Evolutionary conservation across 164 flowering plant genomes (phyloP).

Genomic region (Protea cynaroides): DNA sequence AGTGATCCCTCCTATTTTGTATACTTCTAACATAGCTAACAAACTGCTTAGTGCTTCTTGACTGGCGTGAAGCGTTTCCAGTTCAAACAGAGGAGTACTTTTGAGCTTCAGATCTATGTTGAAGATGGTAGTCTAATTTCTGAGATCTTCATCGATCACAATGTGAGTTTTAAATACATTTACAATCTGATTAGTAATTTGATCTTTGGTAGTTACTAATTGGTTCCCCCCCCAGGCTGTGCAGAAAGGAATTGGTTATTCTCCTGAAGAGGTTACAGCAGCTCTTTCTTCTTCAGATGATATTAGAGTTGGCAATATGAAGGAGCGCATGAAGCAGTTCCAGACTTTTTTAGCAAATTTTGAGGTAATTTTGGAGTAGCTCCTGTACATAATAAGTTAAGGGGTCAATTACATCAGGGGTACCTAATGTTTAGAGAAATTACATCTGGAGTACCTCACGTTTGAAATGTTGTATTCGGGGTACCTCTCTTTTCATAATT

Average conservation of each 20-base stretch:
- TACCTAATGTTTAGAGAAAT: too few species aligned
- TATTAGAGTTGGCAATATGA: slow-evolving; percentile 42
- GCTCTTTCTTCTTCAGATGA: slow-evolving; percentile 59
- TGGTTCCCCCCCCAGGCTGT: slow-evolving; percentile 49
- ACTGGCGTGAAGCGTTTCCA: slow-evolving; percentile 84
- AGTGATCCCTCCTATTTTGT: neutral
- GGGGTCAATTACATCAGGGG: too few species aligned
- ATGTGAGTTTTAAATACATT: slow-evolving; percentile 41
- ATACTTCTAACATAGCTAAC: neutral
- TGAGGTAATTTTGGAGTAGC: slow-evolving; percentile 59
- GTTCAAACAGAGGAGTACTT: slow-evolving; percentile 47
- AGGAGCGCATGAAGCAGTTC: slow-evolving; percentile 50
- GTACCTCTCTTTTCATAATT: too few species aligned
- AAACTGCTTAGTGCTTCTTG: slow-evolving; percentile 65
- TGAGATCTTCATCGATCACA: slow-evolving; percentile 70
- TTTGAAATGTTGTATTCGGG: too few species aligned
- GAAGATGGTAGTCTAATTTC: slow-evolving; percentile 97
- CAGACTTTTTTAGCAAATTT: slow-evolving; percentile 63
- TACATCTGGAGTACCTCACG: too few species aligned
- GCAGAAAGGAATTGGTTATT: slow-evolving; percentile 51
- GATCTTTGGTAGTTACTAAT: neutral
- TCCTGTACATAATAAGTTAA: too few species aligned
- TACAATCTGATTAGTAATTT: neutral
- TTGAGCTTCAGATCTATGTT: slow-evolving; percentile 66
- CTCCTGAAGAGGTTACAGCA: slow-evolving; percentile 69